Evolutionary conservation across 2,329 filamentous ascomycete species (phyloP), one percentile per base, ranked within the genome.

Genomic region (Claviceps purpurea): DNA sequence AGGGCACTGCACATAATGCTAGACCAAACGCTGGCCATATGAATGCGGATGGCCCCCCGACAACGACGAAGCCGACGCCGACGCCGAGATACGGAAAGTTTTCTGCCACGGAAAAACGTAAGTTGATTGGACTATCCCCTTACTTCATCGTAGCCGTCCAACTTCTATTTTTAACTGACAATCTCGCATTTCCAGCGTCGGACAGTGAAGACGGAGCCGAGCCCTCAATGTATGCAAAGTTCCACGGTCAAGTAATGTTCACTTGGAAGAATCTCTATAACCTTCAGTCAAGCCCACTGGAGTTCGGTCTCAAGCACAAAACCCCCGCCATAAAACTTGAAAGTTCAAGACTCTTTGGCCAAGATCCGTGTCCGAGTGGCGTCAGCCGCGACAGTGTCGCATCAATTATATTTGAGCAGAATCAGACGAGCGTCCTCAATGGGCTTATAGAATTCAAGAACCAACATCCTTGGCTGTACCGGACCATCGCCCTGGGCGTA

Each of bases 221-320:
- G 42, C 66, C 70, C 56, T 71, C 72, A 68, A 72, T 75, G 75
- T 78, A 78, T 68, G 75, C 53, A 50, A 40, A 22, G 22, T 50
- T 47, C 34, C 26, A 24, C 30, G 16, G n/a, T 38, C 53, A 47
- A 48, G 46, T 47, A 22, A 43, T 26, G 22, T 37, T 39, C 38
- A 41, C 46, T 5, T 44, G 47, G 18, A 41, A 40, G 51, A 16
- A 20, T 49, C 54, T 53, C 46, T 54, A 44, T 47, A 52, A 51
- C 55, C 58, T 54, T 55, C 51, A 54, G 37, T 34, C 41, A 50
- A 49, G 48, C 44, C 51, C 11, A 52, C 53, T 50, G 49, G 55
- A 49, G 50, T 46, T 48, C 46, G 52, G 45, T 18, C 47, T 50
- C 37, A 24, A 45, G n/a, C 46, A 39, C 48, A 13, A 14, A 10